These are phyloP conservation scores for Eucalyptus tenuipes DNA, from an alignment of 345 rosid species.

Conservation along the genomic window DNA sequence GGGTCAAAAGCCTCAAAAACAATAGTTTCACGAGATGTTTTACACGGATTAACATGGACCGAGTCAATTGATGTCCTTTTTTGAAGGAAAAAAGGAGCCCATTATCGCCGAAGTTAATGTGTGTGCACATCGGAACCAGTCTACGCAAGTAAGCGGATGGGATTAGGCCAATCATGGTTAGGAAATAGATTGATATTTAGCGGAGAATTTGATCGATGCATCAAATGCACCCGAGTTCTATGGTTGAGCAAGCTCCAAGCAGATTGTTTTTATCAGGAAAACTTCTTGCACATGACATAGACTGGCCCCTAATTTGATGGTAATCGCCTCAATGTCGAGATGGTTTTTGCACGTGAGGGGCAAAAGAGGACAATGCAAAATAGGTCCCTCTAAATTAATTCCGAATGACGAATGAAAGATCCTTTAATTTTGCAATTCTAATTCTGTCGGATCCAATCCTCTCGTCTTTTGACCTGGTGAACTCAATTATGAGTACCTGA, in stretches of 20 bases:
- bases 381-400: not conserved
- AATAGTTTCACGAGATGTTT: not conserved
- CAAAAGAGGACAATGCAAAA: not conserved
- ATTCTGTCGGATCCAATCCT: not conserved
- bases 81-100: not conserved
- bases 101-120: no score
- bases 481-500: not conserved
- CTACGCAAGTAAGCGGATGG: no score
- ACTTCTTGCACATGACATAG: not conserved
- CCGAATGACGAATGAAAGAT: not conserved
- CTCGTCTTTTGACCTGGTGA: not conserved
- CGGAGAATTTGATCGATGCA: not conserved
- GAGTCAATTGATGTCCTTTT: not conserved
- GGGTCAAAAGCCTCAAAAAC: not conserved
- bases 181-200: not conserved
- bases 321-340: not conserved
- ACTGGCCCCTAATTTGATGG: not conserved
- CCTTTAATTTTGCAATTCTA: not conserved
- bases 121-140: fast-evolving
- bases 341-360: not conserved
- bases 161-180: not conserved
- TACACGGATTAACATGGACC: not conserved
- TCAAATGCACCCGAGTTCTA: not conserved
- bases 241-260: not conserved
- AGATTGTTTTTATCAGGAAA: not conserved